phyloP scores from a whole-genome alignment of 2,329 filamentous ascomycete genomes.

The Shiraia sp. region DNA sequence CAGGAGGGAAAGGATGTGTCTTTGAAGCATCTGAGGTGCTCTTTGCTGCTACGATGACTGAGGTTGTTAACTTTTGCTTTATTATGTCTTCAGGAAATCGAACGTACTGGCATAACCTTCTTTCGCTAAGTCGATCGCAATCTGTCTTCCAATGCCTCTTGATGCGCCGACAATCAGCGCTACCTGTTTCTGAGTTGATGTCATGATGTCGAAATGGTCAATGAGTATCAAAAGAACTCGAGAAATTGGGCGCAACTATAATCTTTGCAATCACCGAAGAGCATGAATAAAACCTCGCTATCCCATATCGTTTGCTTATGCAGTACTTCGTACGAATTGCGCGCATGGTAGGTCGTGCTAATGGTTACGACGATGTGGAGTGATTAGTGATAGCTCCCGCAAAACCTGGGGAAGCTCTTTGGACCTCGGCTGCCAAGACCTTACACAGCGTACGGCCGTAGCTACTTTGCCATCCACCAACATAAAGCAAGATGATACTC shows the following conservation, averaged over 20 bases:
- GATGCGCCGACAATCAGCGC: conserved; percentile 77
- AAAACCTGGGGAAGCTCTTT: conserved; percentile 2
- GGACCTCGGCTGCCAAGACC: conserved; percentile 33
- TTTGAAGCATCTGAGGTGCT: conserved; percentile 66
- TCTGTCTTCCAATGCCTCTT: conserved; percentile 77
- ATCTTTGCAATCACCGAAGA: too few species aligned
- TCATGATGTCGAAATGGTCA: conserved; percentile 7
- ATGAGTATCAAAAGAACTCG: too few species aligned
- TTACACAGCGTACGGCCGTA: neutral
- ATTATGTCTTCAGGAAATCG: neutral
- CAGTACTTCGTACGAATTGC: too few species aligned
- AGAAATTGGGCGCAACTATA: too few species aligned
- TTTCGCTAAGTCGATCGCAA: conserved; percentile 75
- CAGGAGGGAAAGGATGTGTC: conserved; percentile 67
- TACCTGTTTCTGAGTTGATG: conserved; percentile 51
- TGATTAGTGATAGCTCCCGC: conserved; percentile 29
- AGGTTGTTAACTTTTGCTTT: conserved; percentile 3
- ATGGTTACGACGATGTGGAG: neutral
- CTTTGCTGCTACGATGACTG: conserved; percentile 79
- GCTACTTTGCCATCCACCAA: too few species aligned
- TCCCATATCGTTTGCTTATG: too few species aligned
- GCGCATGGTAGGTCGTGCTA: conserved; percentile 1
- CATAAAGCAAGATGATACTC: conserved; percentile 3
- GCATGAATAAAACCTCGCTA: too few species aligned
- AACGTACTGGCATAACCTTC: conserved; percentile 68